Evolutionary conservation across 805 yeast genomes (phyloP), one percentile per base, ranked within the genome.

Genomic region (Torulaspora indica): DNA sequence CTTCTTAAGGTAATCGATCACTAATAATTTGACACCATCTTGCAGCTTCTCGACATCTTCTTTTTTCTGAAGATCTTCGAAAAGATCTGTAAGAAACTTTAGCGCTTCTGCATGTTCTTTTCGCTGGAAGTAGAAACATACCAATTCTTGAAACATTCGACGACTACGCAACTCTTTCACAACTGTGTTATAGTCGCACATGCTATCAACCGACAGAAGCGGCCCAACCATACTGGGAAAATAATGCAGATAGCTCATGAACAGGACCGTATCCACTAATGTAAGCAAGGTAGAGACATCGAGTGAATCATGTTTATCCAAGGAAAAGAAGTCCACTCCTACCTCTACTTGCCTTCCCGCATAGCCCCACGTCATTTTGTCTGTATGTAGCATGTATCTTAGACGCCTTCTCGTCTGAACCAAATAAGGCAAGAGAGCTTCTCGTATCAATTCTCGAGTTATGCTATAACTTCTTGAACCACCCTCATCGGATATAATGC

Each of bases 191-290:
- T 82, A 73, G 54, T 82, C 81, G 67, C 97, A 88, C 52, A 72
- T 70, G 61, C 90, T 93, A 22, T 78, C 76, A 1, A 88, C 73
- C 38, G 98, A 71, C 4, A 91, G 71, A 15, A 91, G 75, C 0
- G 98, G 93, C 0, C 91, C 95, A 10, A 91, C 75, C 60, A 91
- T 71, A 49, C 82, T 75, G 0, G 86, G 85, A 43, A 78, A 78
- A 24, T 78, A 77, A n/a, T 78, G 59, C 46, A 79, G 69, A 58
- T 93, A 91, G 47, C 93, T 78, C 40, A 78, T 71, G 55, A 91
- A 87, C 14, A 93, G 69, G 1, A 87, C 73, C 0, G 95, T 84
- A 57, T 91, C 98, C 2, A 93, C 76, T 1, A 75, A 47, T 4
- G 56, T 57, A 4, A 71, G 58, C 36, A 78, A 65, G 8, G 70